Conservation (phyloP, 768 basidiomycete species). For the Amanita exitialis region DNA sequence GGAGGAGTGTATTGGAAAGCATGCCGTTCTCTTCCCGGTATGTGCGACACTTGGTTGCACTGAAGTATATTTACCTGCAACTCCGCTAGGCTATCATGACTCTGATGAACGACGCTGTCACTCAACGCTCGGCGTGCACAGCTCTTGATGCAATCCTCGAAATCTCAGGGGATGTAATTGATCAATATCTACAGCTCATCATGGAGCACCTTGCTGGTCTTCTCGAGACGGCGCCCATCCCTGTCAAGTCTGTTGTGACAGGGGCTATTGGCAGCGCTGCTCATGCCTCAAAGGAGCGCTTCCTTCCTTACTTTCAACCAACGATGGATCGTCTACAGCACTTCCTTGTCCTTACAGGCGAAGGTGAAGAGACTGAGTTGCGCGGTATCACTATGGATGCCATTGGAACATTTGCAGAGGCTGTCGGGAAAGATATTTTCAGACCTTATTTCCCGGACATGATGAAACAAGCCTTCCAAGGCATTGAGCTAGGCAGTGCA, state of each 20-base stretch:
- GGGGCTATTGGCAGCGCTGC: constrained; percentile 98
- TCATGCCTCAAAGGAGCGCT: constrained; percentile 86
- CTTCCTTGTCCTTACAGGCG: constrained; percentile 76
- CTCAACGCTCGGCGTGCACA: constrained; percentile 91
- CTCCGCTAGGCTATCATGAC: constrained; percentile 70
- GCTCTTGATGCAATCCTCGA: constrained; percentile 95
- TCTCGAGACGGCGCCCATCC: constrained; percentile 76
- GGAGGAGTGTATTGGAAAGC: constrained; percentile 81
- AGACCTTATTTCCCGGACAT: constrained; percentile 91
- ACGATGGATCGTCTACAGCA: constrained; percentile 84
- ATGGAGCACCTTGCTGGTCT: constrained; percentile 90
- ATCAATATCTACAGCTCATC: constrained; percentile 84
- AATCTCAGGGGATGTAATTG: constrained; percentile 84
- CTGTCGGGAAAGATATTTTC: constrained; percentile 91
- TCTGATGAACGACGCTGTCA: constrained; percentile 76
- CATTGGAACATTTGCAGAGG: constrained; percentile 97
- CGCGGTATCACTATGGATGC: constrained; percentile 98
- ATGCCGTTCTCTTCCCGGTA: constrained; percentile 79
- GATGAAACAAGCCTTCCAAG: constrained; percentile 93
- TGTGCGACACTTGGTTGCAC: constrained; percentile 16
- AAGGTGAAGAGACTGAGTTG: constrained; percentile 89
- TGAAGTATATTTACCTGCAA: constrained; percentile 3
- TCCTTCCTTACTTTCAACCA: constrained; percentile 89
- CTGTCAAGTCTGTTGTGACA: constrained; percentile 89
- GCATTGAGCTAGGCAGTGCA: constrained; percentile 77